These are phyloP conservation scores for Syzygium aqueum DNA, from an alignment of 345 rosid genomes.

Conservation along the genomic window DNA sequence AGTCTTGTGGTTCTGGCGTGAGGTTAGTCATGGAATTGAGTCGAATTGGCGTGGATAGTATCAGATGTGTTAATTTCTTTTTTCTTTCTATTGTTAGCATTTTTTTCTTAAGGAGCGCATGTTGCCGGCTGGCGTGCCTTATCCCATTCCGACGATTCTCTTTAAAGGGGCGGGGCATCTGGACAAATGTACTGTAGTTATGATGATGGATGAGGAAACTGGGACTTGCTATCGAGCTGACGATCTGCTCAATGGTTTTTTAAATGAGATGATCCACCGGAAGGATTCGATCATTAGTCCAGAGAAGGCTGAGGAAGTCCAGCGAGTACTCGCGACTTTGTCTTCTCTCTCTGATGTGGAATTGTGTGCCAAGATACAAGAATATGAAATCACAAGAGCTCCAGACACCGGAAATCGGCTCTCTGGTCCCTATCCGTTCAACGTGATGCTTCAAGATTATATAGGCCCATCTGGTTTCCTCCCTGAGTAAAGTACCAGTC, in stretches of 20 bases:
- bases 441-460: too few species aligned
- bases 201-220: constrained; percentile 84
- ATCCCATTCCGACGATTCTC: constrained; percentile 84
- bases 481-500: constrained; percentile 31
- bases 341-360: constrained; percentile 65
- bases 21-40: constrained; percentile 23
- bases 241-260: constrained; percentile 78
- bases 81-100: constrained; percentile 32
- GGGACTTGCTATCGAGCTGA: constrained; percentile 85
- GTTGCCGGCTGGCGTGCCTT: constrained; percentile 75
- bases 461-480: too few species aligned
- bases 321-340: constrained; percentile 62
- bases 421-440: constrained; percentile 80
- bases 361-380: constrained; percentile 70
- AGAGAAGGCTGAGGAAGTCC: constrained; percentile 72
- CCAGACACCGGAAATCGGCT: constrained; percentile 77
- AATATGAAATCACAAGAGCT: constrained; percentile 58
- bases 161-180: constrained; percentile 93
- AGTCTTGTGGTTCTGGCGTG: constrained; percentile 86
- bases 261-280: constrained; percentile 61
- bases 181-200: constrained; percentile 89
- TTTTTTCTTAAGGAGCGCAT: constrained; percentile 83
- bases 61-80: background rate
- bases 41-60: background rate
- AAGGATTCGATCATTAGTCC: constrained; percentile 59